Percentiles rank a stretch among this genome's conserved stretches.
phyloP scores from a whole-genome alignment of 2,329 filamentous ascomycete genomes.

The Microascus cirrosus region DNA sequence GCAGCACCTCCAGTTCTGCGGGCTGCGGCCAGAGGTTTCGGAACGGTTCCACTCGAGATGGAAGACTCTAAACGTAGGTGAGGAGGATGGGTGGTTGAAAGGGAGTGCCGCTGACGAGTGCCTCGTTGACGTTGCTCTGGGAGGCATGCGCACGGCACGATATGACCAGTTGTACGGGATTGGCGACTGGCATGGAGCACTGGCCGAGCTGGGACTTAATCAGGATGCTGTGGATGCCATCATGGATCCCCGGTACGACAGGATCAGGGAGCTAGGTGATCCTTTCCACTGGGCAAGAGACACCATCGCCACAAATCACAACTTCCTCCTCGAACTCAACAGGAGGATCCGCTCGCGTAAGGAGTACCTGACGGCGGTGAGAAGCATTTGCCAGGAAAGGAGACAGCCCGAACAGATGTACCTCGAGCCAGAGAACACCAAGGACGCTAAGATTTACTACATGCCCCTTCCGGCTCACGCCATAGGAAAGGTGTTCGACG shows the following conservation, averaged over 20 bases:
- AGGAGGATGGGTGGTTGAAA: not conserved
- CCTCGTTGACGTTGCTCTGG: constrained; percentile 2
- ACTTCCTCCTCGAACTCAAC: constrained; percentile 1
- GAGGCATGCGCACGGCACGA: not conserved
- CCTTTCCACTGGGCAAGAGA: constrained; percentile 1
- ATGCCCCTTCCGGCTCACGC: not conserved
- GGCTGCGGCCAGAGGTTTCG: not conserved
- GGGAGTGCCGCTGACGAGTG: not conserved
- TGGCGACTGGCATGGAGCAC: not conserved
- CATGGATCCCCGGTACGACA: constrained; percentile 2
- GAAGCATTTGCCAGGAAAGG: not conserved
- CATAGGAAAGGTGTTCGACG: not conserved
- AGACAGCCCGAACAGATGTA: not conserved
- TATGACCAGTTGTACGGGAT: not conserved
- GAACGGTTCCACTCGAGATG: not conserved
- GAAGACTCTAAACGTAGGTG: not conserved
- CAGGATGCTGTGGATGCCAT: not conserved
- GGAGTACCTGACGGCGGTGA: not conserved
- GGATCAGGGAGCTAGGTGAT: constrained; percentile 1
- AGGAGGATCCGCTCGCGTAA: not conserved
- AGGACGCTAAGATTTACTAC: not conserved
- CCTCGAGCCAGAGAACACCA: not conserved
- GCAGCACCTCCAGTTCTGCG: constrained; percentile 4
- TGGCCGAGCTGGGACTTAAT: not conserved
- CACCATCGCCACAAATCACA: constrained; percentile 2